A percentile compares a stretch with the other conserved stretches of the same genome.
Evolutionary conservation across 208 protist species (phyloP).

Genomic region (Angomonas ambiguus): DNA sequence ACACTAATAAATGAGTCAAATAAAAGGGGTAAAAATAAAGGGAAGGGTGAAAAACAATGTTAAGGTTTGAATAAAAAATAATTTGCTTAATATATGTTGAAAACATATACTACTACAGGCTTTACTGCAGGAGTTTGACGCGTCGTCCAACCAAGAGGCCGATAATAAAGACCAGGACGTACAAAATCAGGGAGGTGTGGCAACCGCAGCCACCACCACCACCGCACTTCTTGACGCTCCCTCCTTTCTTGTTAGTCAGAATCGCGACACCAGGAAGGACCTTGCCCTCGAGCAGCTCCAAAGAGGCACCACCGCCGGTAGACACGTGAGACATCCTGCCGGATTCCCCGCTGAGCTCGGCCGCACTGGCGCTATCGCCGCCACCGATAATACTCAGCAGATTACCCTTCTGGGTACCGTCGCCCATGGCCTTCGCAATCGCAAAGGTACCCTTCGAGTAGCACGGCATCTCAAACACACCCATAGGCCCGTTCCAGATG

Average conservation of each 20-base stretch:
- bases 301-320: conserved; percentile 98
- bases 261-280: conserved; percentile 89
- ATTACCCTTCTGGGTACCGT: conserved; percentile 55
- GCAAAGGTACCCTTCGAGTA: conserved; percentile 93
- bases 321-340: conserved; percentile 96
- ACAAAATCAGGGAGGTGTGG: not conserved
- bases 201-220: not conserved
- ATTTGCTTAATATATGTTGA: not conserved
- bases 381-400: conserved; percentile 92
- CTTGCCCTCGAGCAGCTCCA: conserved; percentile 99
- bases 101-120: not conserved
- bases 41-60: not conserved
- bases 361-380: conserved; percentile 96
- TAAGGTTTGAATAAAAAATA: not conserved
- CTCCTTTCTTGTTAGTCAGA: conserved; percentile 58
- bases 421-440: conserved; percentile 77
- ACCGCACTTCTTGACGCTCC: conserved; percentile 2
- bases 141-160: conserved; percentile 30
- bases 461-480: conserved; percentile 97
- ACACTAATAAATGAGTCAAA: not conserved
- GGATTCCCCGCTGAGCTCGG: conserved; percentile 83
- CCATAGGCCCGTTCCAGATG: conserved; percentile 97
- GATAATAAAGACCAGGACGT: conserved; percentile 17
- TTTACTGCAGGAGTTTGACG: conserved; percentile 6
- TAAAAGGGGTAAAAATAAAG: conserved; percentile 10